A percentile compares a stretch with the other conserved stretches of the same genome.
These are phyloP conservation scores for Kluyveromyces nonfermentans DNA, from an alignment of 805 yeast genomes.

Conservation along the genomic window DNA sequence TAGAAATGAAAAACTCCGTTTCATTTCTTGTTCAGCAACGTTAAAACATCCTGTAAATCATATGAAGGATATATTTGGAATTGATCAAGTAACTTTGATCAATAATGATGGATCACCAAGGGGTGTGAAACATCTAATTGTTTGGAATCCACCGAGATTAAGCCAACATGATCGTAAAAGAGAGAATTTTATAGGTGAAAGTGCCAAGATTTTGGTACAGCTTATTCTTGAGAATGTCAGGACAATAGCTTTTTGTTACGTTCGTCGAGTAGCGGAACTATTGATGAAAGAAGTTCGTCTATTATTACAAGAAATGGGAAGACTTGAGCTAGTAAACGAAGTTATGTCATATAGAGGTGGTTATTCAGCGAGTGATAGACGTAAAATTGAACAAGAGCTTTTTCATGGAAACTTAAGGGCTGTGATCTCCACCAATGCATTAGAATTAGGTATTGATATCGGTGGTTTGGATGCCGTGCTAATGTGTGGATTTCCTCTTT, in stretches of 20 bases:
- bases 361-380: constrained; percentile 74
- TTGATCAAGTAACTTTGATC: constrained; percentile 48
- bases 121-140: constrained; percentile 63
- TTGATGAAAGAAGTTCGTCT: constrained; percentile 74
- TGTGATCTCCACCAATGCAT: constrained; percentile 87
- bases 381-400: constrained; percentile 84
- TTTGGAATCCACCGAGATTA: constrained; percentile 81
- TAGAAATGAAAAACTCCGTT: constrained; percentile 42
- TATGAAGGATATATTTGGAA: constrained; percentile 66
- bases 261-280: constrained; percentile 77
- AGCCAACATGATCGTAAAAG: constrained; percentile 46
- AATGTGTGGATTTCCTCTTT: constrained; percentile 86
- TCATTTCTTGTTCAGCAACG: constrained; percentile 93
- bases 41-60: constrained; percentile 63
- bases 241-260: constrained; percentile 84
- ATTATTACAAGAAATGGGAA: constrained; percentile 37
- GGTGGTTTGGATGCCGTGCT: constrained; percentile 88
- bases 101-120: constrained; percentile 82
- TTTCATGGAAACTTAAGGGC: constrained; percentile 79
- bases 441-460: constrained; percentile 92
- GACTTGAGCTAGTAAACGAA: constrained; percentile 41
- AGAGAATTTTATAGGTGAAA: constrained; percentile 62
- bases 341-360: constrained; percentile 96
- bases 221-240: constrained; percentile 56
- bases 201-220: constrained; percentile 64